A percentile compares a stretch with the other conserved stretches of the same genome.
Evolutionary conservation across 208 protist species (phyloP).

Genomic region (Porcisia deanei): DNA sequence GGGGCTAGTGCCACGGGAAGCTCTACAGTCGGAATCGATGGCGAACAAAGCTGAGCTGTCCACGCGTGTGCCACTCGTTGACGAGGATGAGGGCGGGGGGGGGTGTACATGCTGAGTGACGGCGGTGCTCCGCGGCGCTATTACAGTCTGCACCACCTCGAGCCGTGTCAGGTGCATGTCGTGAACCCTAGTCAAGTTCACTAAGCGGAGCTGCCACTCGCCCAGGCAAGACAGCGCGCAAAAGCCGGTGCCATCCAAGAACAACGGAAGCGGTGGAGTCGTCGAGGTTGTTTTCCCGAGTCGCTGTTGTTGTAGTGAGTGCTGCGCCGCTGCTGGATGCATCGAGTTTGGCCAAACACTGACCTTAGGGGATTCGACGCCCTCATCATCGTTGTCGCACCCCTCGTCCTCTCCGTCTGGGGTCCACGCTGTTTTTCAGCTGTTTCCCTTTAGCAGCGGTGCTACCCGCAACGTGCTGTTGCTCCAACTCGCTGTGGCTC

Average conservation of each 20-base stretch:
- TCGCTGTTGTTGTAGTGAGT: neutral
- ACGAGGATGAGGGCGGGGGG: neutral
- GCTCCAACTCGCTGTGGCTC: neutral
- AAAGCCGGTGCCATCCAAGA: slow-evolving; percentile 16
- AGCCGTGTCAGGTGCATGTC: slow-evolving; percentile 18
- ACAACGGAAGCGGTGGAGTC: slow-evolving; percentile 14
- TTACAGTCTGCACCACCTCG: slow-evolving; percentile 1
- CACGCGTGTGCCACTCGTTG: neutral
- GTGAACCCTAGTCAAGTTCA: slow-evolving; percentile 13
- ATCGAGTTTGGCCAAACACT: neutral
- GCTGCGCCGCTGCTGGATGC: neutral
- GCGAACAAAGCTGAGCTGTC: neutral
- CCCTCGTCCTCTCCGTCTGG: slow-evolving; percentile 6
- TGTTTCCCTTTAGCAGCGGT: neutral
- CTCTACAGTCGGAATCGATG: slow-evolving; percentile 2
- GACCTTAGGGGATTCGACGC: neutral
- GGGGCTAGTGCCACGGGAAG: slow-evolving; percentile 8
- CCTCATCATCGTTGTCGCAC: neutral
- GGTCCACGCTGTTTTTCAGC: neutral
- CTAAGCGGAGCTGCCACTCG: slow-evolving; percentile 9
- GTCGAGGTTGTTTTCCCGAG: neutral
- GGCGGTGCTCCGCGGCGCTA: neutral
- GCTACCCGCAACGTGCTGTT: neutral
- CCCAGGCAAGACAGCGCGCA: slow-evolving; percentile 2
- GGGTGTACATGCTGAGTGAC: neutral